Evolutionary conservation across 805 yeast genomes (phyloP).

Genomic region (Lipomyces orientalis): DNA sequence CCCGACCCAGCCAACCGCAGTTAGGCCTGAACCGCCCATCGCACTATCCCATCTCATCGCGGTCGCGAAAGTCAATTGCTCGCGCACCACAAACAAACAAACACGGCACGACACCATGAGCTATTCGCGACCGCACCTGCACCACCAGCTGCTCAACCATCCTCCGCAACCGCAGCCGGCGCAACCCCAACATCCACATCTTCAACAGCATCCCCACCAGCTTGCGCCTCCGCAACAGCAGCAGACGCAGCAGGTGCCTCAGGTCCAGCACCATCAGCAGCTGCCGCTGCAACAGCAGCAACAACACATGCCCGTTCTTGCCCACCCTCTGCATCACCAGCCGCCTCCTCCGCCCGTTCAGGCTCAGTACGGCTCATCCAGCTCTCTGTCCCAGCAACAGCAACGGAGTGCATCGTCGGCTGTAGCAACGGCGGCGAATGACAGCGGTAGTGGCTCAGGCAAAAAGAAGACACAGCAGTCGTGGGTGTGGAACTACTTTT

Average conservation of each 20-base stretch:
- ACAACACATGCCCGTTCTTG: slow-evolving; percentile 10
- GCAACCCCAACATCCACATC: slow-evolving; percentile 17
- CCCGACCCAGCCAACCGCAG: neutral
- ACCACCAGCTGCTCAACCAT: slow-evolving; percentile 33
- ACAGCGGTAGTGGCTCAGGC: neutral
- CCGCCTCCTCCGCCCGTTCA: neutral
- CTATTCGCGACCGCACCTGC: slow-evolving; percentile 28
- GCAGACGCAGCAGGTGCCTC: slow-evolving; percentile 7
- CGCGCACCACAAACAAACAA: neutral
- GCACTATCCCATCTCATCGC: neutral
- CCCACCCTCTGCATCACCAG: slow-evolving; percentile 19
- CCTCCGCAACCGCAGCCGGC: slow-evolving; percentile 11
- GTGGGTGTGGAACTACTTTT: slow-evolving; percentile 37
- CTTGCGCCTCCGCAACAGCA: slow-evolving; percentile 16
- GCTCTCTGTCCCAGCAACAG: neutral
- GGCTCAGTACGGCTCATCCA: neutral
- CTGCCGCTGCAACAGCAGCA: slow-evolving; percentile 25
- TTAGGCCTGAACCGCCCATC: neutral
- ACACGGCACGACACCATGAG: slow-evolving; percentile 22
- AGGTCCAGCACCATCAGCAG: slow-evolving; percentile 19
- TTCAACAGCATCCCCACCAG: slow-evolving; percentile 15
- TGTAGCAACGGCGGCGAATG: neutral
- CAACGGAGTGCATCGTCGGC: slow-evolving; percentile 6
- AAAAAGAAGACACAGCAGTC: slow-evolving; percentile 30
- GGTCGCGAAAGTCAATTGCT: slow-evolving; percentile 2